Conservation (phyloP, 169 alveolate species). For the Plasmodium fragile region DNA sequence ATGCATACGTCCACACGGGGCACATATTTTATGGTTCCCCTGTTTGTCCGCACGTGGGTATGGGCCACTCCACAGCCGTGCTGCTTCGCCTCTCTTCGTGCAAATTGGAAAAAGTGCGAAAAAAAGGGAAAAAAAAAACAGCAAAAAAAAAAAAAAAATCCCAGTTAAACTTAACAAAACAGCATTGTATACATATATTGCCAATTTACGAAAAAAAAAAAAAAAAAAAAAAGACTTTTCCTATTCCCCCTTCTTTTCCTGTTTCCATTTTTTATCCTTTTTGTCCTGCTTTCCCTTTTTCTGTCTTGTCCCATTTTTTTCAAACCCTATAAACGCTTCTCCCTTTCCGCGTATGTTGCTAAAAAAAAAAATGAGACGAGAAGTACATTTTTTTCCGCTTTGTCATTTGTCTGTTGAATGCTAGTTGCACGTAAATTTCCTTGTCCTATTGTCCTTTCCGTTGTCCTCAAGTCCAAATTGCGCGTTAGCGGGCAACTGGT, state of each 20-base stretch:
- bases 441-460: not conserved
- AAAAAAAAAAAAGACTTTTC: conserved; percentile 14
- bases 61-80: not conserved
- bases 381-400: conserved; percentile 1
- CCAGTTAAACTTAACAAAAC: not conserved
- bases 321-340: not conserved
- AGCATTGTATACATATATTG: not conserved
- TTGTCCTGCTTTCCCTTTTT: not conserved
- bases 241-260: not conserved
- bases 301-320: not conserved
- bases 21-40: not conserved
- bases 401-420: not conserved
- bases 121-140: not conserved
- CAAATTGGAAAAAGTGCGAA: conserved; percentile 18
- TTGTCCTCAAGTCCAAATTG: not conserved
- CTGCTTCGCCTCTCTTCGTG: not conserved
- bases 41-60: not conserved
- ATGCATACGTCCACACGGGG: not conserved
- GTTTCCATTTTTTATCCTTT: not conserved
- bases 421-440: not conserved
- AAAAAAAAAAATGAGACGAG: not conserved
- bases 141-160: not conserved
- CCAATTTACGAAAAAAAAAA: conserved; percentile 3
- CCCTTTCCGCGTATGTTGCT: not conserved
- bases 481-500: not conserved